phyloP scores from a whole-genome alignment of 78 protist species.

The Dictyostelium capitatum region DNA sequence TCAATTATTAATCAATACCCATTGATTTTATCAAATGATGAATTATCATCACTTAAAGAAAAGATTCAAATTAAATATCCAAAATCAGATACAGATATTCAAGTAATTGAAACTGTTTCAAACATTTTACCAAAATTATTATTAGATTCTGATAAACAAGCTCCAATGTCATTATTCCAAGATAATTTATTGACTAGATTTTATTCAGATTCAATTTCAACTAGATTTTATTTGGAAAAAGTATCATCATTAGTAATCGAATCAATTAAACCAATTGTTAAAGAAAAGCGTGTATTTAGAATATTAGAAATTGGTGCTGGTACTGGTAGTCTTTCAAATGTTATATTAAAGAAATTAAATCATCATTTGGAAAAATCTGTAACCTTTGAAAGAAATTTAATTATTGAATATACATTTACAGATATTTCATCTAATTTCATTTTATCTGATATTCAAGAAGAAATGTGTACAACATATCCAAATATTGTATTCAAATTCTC shows the following conservation, averaged over 20 bases:
- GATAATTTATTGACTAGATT: constrained; percentile 17
- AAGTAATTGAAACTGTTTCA: constrained; percentile 35
- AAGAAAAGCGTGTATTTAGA: constrained; percentile 13
- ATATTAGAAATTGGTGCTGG: constrained; percentile 76
- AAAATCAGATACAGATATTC: not conserved
- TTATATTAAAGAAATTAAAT: not conserved
- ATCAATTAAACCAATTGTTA: not conserved
- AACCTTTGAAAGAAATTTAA: not conserved
- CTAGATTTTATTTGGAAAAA: constrained; percentile 12
- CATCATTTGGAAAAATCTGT: not conserved
- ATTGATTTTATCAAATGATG: not conserved
- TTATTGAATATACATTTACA: constrained; percentile 39
- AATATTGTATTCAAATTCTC: constrained; percentile 1
- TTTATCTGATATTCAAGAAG: not conserved
- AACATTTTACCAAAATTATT: constrained; percentile 16
- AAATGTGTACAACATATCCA: not conserved
- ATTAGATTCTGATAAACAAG: not conserved
- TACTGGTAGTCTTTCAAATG: constrained; percentile 30
- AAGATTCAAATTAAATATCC: not conserved
- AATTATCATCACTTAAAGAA: not conserved
- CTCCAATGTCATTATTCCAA: constrained; percentile 28
- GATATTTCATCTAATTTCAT: constrained; percentile 49
- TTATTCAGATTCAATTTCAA: constrained; percentile 14
- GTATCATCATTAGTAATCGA: not conserved
- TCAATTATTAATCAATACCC: not conserved